phyloP scores from a whole-genome alignment of 2,329 filamentous ascomycete species.

The Fusarium xyrophilum region DNA sequence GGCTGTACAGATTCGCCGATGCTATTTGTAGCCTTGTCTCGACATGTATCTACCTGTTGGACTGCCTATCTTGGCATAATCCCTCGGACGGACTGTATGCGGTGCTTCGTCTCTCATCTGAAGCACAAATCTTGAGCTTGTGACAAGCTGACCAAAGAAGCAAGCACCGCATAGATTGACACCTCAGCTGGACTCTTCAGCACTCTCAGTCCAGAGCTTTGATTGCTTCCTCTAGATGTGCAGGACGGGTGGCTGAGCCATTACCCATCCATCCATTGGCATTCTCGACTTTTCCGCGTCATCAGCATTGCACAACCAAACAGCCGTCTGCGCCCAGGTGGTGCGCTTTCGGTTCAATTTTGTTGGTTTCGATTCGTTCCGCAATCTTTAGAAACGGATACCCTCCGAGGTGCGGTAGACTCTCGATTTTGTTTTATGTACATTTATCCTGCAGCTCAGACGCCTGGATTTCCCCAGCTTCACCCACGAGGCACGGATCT shows the following conservation, averaged over 20 bases:
- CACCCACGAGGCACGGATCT: slow-evolving; percentile 41
- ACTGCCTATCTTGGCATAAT: slow-evolving; percentile 27
- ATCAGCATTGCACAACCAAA: slow-evolving; percentile 20
- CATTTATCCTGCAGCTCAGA: slow-evolving; percentile 28
- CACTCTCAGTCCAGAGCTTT: slow-evolving; percentile 1
- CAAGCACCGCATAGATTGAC: not conserved
- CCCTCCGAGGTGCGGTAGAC: slow-evolving; percentile 23
- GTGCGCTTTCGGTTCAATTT: slow-evolving; percentile 18
- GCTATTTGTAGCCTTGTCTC: slow-evolving; percentile 29
- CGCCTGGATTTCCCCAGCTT: slow-evolving; percentile 41
- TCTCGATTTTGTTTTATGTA: slow-evolving; percentile 17
- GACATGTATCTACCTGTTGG: not conserved
- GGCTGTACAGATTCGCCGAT: slow-evolving; percentile 34
- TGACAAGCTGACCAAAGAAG: not conserved
- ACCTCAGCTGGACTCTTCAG: not conserved
- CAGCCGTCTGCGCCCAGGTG: slow-evolving; percentile 36
- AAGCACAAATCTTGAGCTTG: not conserved
- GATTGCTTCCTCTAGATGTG: slow-evolving; percentile 18
- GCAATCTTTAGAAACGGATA: slow-evolving; percentile 27
- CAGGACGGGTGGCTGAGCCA: slow-evolving; percentile 30
- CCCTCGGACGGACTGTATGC: slow-evolving; percentile 13
- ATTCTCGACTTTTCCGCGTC: slow-evolving; percentile 24
- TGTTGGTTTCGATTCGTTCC: slow-evolving; percentile 11
- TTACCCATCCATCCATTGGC: slow-evolving; percentile 22
- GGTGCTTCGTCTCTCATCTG: slow-evolving; percentile 16